Evolutionary conservation across 2,329 filamentous ascomycete species (phyloP).

Genomic region (Nemania serpens): DNA sequence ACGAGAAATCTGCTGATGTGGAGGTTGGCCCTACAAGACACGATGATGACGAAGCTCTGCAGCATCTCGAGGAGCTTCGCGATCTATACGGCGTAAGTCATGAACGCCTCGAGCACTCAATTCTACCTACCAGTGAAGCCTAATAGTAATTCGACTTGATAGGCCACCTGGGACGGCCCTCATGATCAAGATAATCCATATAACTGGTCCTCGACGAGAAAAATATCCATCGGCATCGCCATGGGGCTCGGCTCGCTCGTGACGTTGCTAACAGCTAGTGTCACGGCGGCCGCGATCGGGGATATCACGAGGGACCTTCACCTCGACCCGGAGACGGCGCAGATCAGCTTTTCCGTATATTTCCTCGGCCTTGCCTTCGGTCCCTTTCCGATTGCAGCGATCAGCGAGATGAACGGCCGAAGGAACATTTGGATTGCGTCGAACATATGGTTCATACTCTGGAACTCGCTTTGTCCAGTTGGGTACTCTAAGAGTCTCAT

Average conservation of each 20-base stretch:
- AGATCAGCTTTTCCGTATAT: slow-evolving; percentile 44
- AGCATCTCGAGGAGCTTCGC: slow-evolving; percentile 13
- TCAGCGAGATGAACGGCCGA: slow-evolving; percentile 44
- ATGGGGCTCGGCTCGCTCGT: slow-evolving; percentile 43
- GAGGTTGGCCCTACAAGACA: not conserved
- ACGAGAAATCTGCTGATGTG: not conserved
- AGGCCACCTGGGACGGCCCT: slow-evolving; percentile 34
- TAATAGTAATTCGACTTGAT: not conserved
- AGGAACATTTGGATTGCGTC: slow-evolving; percentile 42
- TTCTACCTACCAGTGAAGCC: not conserved
- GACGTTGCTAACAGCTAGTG: slow-evolving; percentile 44
- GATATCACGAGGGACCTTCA: slow-evolving; percentile 41
- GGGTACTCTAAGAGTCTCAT: slow-evolving; percentile 40
- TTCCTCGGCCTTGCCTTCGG: slow-evolving; percentile 44
- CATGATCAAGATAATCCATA: slow-evolving; percentile 32
- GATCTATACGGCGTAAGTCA: slow-evolving; percentile 16
- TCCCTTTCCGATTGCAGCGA: slow-evolving; percentile 42
- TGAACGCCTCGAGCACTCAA: not conserved
- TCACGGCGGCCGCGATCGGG: slow-evolving; percentile 44
- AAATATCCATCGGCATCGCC: slow-evolving; percentile 37
- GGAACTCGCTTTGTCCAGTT: slow-evolving; percentile 44
- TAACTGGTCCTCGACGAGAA: slow-evolving; percentile 30
- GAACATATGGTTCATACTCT: slow-evolving; percentile 44
- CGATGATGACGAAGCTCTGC: slow-evolving; percentile 1
- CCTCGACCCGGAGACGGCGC: slow-evolving; percentile 37